Conservation (phyloP, 2,329 filamentous ascomycete genomes). For the Cytospora piceae region DNA sequence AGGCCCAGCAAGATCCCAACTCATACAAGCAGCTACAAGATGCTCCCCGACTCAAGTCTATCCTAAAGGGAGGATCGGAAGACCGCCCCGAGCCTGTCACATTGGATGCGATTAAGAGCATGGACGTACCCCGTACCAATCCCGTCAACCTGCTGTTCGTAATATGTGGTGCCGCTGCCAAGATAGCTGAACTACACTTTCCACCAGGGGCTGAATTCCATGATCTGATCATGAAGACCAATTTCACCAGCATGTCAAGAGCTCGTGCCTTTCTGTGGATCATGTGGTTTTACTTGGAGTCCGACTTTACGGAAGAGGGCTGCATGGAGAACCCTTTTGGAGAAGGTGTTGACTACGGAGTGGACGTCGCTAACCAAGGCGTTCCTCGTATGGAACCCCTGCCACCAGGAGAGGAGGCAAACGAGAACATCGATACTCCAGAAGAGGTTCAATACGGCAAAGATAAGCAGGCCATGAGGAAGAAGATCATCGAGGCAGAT, state of each 20-base stretch:
- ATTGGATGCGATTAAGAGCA: conserved; percentile 77
- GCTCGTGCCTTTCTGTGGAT: conserved; percentile 93
- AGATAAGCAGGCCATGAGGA: conserved; percentile 73
- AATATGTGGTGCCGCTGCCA: conserved; percentile 84
- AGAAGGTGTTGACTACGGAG: conserved; percentile 65
- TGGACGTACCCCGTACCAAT: conserved; percentile 76
- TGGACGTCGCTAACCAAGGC: conserved; percentile 68
- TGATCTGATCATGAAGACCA: conserved; percentile 90
- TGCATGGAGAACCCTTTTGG: conserved; percentile 93
- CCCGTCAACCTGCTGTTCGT: conserved; percentile 97
- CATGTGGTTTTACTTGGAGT: conserved; percentile 99
- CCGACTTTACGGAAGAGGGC: conserved; percentile 87
- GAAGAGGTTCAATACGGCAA: conserved; percentile 73
- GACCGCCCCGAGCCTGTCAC: conserved; percentile 83
- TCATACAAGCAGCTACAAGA: conserved; percentile 98
- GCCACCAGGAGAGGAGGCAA: conserved; percentile 64
- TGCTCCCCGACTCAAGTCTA: conserved; percentile 92
- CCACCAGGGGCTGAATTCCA: conserved; percentile 86
- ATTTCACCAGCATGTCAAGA: conserved; percentile 78
- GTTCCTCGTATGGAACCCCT: conserved; percentile 70
- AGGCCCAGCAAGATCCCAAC: conserved; percentile 91
- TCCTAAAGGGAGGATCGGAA: conserved; percentile 94
- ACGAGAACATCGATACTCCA: conserved; percentile 75
- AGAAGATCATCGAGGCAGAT: conserved; percentile 75
- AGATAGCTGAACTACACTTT: conserved; percentile 93